Evolutionary conservation across 1,284 basidiomycete species (phyloP), one percentile per base, ranked within the genome.

Genomic region (Mycena citricolor): DNA sequence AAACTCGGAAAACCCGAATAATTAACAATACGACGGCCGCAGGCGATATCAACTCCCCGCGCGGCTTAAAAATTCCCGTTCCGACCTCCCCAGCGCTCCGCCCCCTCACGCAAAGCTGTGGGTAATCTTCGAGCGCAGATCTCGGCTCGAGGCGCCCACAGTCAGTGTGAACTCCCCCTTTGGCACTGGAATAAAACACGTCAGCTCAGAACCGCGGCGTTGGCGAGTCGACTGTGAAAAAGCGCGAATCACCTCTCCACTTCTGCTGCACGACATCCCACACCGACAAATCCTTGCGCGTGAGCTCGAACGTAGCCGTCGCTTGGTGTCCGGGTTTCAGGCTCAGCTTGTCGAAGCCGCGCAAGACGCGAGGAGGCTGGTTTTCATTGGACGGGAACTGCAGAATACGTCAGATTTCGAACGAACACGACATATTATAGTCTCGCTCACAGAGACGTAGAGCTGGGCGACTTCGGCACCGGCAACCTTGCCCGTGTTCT

Each of bases 131-230:
- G 80, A 55, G 21, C 67, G 64, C 28, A 63, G 62, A 57, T 79
- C 70, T 49, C 77, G 64, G 54, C 76, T 79, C 47, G 77, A 80
- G 14, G 75, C 68, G 0, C 79, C 78, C 14, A 79, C 55, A 12
- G 68, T 68, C 22, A 81, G 62, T 11, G 56, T 49, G 39, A 73
- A 69, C 8, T 58, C 65, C 1, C 74, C 77, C 7, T 56, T 51
- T 4, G 73, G 71, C 40, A 67, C 38, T 46, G 17, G n/a, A n/a
- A n/a, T n/a, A n/a, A n/a, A n/a, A n/a, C n/a, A n/a, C 34, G 14
- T 16, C 2, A 16, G 20, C 20, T 29, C 38, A 39, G 38, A 35
- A 20, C 12, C 4, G 6, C 14, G 13, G 10, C 23, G 13, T 17
- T 16, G 22, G 28, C n/a, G n/a, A n/a, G n/a, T n/a, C n/a, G n/a